phyloP scores from a whole-genome alignment of 495 filamentous ascomycete genomes.

The Ramalina peruviana region DNA sequence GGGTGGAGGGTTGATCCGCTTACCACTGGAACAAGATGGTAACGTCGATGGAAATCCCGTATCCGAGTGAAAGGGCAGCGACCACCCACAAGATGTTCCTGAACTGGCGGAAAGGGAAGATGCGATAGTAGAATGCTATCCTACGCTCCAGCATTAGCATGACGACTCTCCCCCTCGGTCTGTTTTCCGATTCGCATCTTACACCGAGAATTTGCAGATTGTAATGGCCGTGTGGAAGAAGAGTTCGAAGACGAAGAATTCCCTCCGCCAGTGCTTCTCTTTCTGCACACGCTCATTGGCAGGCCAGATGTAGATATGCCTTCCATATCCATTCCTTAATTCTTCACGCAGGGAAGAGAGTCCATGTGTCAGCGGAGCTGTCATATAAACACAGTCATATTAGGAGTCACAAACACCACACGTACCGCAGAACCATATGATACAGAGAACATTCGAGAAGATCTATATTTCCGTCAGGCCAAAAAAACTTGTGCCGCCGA shows the following conservation, averaged over 20 bases:
- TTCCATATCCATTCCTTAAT: constrained; percentile 7
- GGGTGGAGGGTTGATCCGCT: not conserved
- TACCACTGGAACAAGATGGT: constrained; percentile 11
- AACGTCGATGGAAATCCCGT: constrained; percentile 4
- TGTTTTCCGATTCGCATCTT: not conserved
- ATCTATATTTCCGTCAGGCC: not conserved
- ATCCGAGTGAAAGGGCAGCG: constrained; percentile 1
- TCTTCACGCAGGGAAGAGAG: not conserved
- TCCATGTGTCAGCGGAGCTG: not conserved
- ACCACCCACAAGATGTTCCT: not conserved
- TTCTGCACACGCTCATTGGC: not conserved
- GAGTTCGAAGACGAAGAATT: constrained; percentile 10
- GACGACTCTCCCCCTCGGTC: no score
- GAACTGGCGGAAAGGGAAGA: constrained; percentile 9
- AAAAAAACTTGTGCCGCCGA: not conserved
- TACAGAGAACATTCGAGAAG: constrained; percentile 3
- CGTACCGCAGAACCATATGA: constrained; percentile 4
- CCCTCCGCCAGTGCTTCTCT: not conserved
- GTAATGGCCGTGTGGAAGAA: constrained; percentile 8
- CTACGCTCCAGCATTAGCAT: not conserved
- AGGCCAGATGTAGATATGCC: constrained; percentile 9
- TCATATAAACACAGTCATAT: not conserved
- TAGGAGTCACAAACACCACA: not conserved
- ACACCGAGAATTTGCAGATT: constrained; percentile 10
- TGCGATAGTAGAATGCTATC: constrained; percentile 12